Base-by-base conservation (phyloP, 495 filamentous ascomycete genomes). In the Collariella sp. region DNA sequence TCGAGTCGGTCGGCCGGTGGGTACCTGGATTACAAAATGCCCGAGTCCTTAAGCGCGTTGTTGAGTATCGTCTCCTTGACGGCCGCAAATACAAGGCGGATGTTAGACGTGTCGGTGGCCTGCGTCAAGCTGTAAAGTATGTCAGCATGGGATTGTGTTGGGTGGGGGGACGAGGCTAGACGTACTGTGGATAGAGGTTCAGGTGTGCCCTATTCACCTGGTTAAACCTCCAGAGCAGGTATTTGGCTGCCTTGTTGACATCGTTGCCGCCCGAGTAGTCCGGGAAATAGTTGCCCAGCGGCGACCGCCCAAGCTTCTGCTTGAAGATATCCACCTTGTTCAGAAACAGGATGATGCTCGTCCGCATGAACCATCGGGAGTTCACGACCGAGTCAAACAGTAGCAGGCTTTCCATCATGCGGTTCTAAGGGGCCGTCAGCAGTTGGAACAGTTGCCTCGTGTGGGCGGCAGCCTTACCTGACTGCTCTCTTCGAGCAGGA, bases 321-420 rank as follows among this genome's bases (percentile, higher is more conserved):
- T 90, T 89, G 81, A 98, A 98, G 54, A 96, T 80, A 77, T 96
- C 94, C 50, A 98, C 94, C 70, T 98, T 98, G 74, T 96, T 96
- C 46, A 98, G 76, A 75, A 97, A 97, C 23, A 98, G 78, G 66
- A 97, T 96, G 67, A 98, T 98, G 70, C 89, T 96, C 22, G 93
- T 96, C 55, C 93, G 80, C 84, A 96, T 91, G 70, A 98, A 98
- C 94, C 94, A 98, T 62, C 93, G 79, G 54, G 91, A 96, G 71
- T 98, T 98, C 59, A 98, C 93, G 5, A 98, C 93, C 7, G 91
- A 96, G 72, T 97, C 94, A 69, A 98, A 98, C n/a, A 98, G 80
- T 35, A 97, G 83, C 29, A 98, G 69, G 62, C 87, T 93, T 70
- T 97, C 93, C 88, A 96, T 95, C 93, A 97, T 96, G 46, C 94